Evolutionary conservation across 2,329 filamentous ascomycete genomes (phyloP), one percentile per base, ranked within the genome.

Genomic region (Stagonosporopsis chrysanthemi): DNA sequence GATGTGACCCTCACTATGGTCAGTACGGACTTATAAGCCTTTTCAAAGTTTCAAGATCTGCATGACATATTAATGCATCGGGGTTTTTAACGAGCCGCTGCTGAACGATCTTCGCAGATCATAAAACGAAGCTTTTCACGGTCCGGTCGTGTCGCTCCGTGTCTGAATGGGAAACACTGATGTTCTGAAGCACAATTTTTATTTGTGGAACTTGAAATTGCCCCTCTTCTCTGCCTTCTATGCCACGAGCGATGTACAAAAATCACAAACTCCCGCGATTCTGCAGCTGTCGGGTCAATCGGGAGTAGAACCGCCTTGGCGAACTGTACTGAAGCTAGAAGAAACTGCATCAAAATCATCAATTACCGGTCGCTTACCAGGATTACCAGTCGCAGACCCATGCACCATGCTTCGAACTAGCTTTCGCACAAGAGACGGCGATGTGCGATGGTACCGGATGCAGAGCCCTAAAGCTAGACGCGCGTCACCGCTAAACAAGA

Each of bases 191-290:
- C 12, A 11, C 11, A 6, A 6, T 17, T 14, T 4, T 42, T 28
- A 51, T 46, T 56, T 35, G 47, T 51, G 47, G 46, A 51, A 51
- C 9, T 22, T 41, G 23, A 6, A n/a, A 15, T n/a, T 2, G 9
- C 52, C 52, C 52, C 52, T 35, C 52, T 43, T 17, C 3, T 28
- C 36, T 8, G 24, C 36, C 12, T 33, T 24, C 9, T 22, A 2
- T 39, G 17, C 6, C 6, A 6, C 14, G 19, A 39, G 36, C 9
- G 19, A 9, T 22, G 17, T 39, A 38, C 17, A 39, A 22, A 22
- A 5, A 4, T 39, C 12, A 33, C 31, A n/a, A 4, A n/a, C 2
- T 1, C 14, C 31, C 15, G n/a, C 14, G n/a, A 33, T n/a, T n/a
- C 15, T n/a, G 14, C 31, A 7, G 12, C n/a, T 6, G 7, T 33